Conservation (phyloP, 2,329 filamentous ascomycete genomes). For the Aureobasidium leucospermi region DNA sequence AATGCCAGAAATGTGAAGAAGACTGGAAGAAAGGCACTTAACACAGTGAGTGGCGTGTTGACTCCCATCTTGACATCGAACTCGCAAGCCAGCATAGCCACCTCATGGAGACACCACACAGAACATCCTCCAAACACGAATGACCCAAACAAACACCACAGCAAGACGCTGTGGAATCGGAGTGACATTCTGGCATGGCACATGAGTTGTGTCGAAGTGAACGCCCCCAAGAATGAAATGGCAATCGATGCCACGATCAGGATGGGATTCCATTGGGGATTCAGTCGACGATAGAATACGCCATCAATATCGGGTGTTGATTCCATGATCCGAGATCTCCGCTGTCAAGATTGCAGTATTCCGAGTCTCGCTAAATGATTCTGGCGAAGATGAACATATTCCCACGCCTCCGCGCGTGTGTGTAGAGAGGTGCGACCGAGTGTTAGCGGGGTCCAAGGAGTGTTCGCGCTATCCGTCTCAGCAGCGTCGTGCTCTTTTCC, state of each 20-base stretch:
- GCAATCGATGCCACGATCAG: constrained; percentile 27
- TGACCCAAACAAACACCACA: constrained; percentile 26
- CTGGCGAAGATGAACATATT: not conserved
- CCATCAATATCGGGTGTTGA: not conserved
- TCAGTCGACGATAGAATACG: constrained; percentile 12
- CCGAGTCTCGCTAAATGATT: not conserved
- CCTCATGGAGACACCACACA: constrained; percentile 28
- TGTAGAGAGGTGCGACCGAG: too few species aligned
- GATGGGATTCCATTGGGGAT: constrained; percentile 21
- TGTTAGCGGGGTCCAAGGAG: too few species aligned
- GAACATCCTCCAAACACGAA: constrained; percentile 29
- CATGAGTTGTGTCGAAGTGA: constrained; percentile 29
- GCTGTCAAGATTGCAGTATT: not conserved
- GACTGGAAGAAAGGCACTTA: constrained; percentile 18
- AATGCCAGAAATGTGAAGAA: constrained; percentile 19
- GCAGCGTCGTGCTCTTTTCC: not conserved
- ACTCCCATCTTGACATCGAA: constrained; percentile 26
- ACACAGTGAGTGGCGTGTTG: constrained; percentile 22
- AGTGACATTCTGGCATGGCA: constrained; percentile 27
- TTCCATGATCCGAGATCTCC: not conserved
- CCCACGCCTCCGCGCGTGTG: not conserved
- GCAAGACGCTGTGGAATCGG: constrained; percentile 23
- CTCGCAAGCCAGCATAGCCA: constrained; percentile 29
- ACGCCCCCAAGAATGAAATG: constrained; percentile 27
- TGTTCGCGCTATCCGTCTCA: not conserved